Conservation (phyloP, 1,284 basidiomycete genomes). For the Serendipita sp. region DNA sequence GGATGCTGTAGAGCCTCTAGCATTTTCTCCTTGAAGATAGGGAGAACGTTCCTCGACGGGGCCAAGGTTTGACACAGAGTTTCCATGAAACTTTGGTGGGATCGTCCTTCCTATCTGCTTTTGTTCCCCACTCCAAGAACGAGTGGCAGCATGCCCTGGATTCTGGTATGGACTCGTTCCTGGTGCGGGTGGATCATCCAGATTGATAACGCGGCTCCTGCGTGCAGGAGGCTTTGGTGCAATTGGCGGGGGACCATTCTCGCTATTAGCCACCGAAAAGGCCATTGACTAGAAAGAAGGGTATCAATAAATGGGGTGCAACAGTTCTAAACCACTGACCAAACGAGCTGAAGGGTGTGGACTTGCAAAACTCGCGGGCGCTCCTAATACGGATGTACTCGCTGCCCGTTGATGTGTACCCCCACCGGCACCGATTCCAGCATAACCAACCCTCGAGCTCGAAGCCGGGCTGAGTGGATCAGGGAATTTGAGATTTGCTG, state of each 20-base stretch:
- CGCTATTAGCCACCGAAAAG: neutral
- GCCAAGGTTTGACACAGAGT: neutral
- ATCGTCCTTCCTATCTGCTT: neutral
- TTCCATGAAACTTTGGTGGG: neutral
- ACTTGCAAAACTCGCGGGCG: neutral
- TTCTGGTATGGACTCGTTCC: neutral
- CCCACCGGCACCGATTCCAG: neutral
- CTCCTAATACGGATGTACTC: neutral
- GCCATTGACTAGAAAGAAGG: neutral
- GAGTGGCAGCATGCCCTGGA: neutral
- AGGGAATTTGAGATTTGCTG: neutral
- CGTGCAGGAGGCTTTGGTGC: conserved; percentile 1
- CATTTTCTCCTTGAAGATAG: neutral
- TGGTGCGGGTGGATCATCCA: neutral
- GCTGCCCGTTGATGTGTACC: neutral
- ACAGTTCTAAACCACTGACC: neutral
- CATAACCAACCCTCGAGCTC: neutral
- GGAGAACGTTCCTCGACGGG: conserved; percentile 4
- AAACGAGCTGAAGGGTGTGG: neutral
- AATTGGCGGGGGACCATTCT: neutral
- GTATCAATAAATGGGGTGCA: neutral
- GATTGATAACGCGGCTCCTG: neutral
- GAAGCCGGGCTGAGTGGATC: neutral
- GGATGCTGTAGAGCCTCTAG: neutral
- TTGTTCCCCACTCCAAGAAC: conserved; percentile 4